Evolutionary conservation across 2,329 filamentous ascomycete species (phyloP), one percentile per base, ranked within the genome.

Genomic region (Phyllosticta ampelicida): DNA sequence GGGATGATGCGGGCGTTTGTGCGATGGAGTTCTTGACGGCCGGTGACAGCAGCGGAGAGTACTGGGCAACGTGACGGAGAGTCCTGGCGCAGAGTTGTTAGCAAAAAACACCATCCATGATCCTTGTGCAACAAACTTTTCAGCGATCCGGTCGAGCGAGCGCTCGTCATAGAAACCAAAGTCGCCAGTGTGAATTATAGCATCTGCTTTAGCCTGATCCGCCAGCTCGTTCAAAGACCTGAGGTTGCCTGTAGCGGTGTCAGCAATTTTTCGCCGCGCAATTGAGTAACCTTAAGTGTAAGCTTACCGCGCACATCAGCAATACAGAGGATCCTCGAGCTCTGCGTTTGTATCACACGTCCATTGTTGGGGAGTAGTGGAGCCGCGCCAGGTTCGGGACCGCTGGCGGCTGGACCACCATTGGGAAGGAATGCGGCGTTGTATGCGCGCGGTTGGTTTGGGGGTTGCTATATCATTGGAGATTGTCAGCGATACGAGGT

Each of bases 111-210:
- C 60, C 67, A 63, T 58, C 59, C 60, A 44, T 28, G 29, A 19
- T 49, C 48, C 19, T 29, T 28, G 9, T 48, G 52, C 20, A 9
- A 77, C 85, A 78, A 77, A 95, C 90, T 99, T 99, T 75, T 99
- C 94, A 48, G 94, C 94, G 77, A 99, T 97, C 69, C 94, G 87
- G 69, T 97, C 92, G 65, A 99, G 79, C 36, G 94, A 99, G 57
- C 86, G 89, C 67, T 95, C 88, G 74, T 99, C 94, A 77, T 99
- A 99, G 77, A 99, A 99, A 62, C 94, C 94, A 72, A 99, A 99
- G 74, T 99, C 94, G 73, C 94, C 94, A 19, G 94, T 99, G 75
- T 99, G 94, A 69, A 99, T 90, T 74, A 99, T 96, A 77, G 96
- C 90, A 76, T 96, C 90, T 67, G 94, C 94, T 71, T 88, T 88